phyloP scores from a whole-genome alignment of 2,329 filamentous ascomycete species.

The Sporothrix protearum region DNA sequence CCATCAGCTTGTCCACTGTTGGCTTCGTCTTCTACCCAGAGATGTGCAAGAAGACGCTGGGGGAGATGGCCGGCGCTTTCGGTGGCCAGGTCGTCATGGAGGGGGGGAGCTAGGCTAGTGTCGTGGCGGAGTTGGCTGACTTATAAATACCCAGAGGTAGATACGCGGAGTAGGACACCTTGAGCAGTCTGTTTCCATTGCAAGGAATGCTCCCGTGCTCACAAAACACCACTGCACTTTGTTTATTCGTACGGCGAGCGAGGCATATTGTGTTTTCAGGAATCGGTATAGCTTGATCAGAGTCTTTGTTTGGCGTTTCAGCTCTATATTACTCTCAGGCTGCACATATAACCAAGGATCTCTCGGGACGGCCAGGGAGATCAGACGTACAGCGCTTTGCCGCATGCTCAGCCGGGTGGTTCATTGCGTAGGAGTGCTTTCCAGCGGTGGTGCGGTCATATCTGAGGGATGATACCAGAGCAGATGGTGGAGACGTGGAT shows the following conservation, averaged over 20 bases:
- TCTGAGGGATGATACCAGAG: conserved; percentile 31
- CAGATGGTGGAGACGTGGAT: conserved; percentile 32
- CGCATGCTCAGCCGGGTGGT: conserved; percentile 30
- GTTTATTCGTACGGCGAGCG: no score
- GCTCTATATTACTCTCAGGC: neutral
- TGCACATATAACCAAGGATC: neutral
- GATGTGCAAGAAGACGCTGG: conserved; percentile 46
- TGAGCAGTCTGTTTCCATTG: neutral
- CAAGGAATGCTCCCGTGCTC: no score
- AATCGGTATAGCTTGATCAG: neutral
- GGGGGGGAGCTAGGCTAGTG: neutral
- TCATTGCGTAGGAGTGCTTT: conserved; percentile 29
- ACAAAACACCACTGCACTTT: no score
- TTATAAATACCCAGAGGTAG: neutral
- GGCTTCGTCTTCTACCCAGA: conserved; percentile 56
- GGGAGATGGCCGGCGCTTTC: conserved; percentile 48
- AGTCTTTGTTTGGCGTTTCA: neutral
- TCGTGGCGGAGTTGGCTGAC: no score
- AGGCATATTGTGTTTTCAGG: no score
- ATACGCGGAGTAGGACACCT: neutral
- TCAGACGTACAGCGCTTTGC: conserved; percentile 31
- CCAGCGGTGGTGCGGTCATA: conserved; percentile 28
- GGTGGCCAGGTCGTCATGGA: conserved; percentile 42
- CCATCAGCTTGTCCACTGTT: conserved; percentile 47
- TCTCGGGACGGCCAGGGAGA: conserved; percentile 24